Conservation (phyloP, 176 grass and related monocot species). For the Themeda triandra region DNA sequence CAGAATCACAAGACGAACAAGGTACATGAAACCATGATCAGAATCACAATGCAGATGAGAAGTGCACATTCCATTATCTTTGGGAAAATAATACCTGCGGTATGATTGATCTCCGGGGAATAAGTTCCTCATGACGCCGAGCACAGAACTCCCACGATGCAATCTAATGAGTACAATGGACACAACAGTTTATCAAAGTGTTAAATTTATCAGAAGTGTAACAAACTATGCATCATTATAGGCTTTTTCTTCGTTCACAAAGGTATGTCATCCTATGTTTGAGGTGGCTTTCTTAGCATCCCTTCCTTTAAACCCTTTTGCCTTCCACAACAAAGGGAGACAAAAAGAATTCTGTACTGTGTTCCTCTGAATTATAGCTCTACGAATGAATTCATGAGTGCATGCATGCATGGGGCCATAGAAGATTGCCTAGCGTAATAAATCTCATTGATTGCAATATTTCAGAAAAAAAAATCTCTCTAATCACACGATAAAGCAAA, state of each 20-base stretch:
- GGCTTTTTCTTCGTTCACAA: not conserved
- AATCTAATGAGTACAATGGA: slow-evolving; percentile 51
- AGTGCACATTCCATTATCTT: not conserved
- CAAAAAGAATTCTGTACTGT: not conserved
- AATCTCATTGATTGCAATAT: not conserved
- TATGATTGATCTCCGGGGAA: slow-evolving; percentile 86
- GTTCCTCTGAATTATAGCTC: not conserved
- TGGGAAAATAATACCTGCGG: slow-evolving; percentile 58
- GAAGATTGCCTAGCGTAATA: not conserved
- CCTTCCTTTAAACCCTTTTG: not conserved
- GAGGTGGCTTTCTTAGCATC: not conserved
- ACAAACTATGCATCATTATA: not conserved
- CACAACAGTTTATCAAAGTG: not conserved
- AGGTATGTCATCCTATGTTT: not conserved
- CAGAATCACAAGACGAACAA: slow-evolving; percentile 14
- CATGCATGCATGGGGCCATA: not conserved
- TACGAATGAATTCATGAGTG: not conserved
- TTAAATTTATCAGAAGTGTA: slow-evolving; percentile 1
- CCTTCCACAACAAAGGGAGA: not conserved
- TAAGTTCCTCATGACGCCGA: slow-evolving; percentile 87
- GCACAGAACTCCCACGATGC: slow-evolving; percentile 98
- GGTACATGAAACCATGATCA: not conserved
- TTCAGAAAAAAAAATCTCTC: not conserved
- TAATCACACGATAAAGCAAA: not conserved
- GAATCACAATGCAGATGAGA: not conserved